Evolutionary conservation across 139 green algal species (phyloP), one percentile per base, ranked within the genome.

Genomic region (Micromonas commoda): DNA sequence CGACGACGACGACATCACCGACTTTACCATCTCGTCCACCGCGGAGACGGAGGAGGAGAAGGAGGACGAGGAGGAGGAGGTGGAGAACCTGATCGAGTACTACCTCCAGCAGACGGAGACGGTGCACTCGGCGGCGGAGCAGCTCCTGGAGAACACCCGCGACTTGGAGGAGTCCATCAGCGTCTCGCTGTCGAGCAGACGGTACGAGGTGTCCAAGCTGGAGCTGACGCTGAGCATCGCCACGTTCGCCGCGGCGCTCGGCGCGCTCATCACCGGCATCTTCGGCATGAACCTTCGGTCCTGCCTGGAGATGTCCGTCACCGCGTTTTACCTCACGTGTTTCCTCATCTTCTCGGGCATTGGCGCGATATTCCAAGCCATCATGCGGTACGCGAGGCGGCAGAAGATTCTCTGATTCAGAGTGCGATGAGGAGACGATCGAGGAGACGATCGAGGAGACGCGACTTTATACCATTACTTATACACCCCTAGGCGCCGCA

Each of bases 231-330:
- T 89, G 28, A 66, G 79, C 34, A 82, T 89, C 16, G 85, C 52
- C n/a, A 83, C 75, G n/a, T 89, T 89, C 38, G 81, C 80, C 51
- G 80, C 61, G 3, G 83, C 78, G 33, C 26, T 89, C 20, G 85
- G 84, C 19, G 85, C 85, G 2, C 71, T 89, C 63, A 61, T 87
- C 2, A 79, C 80, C 39, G 85, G 84, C 29, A 86, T 89, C 24
- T 89, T 89, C 74, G 85, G 85, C 28, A 89, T 89, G 85, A 89
- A 89, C 73, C 65, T 89, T 24, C 66, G 68, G 26, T 83, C 70
- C 20, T 63, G 39, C 32, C 53, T 88, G 13, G 85, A 89, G 60
- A 70, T 77, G 71, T 70, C 73, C 21, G 57, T 83, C 38, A 31
- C 31, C 1, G 71, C 53, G 71, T 83, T 83, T 51, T 83, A 83